phyloP scores from a whole-genome alignment of 495 filamentous ascomycete species.

The Lasiosphaeriaceae sp. region DNA sequence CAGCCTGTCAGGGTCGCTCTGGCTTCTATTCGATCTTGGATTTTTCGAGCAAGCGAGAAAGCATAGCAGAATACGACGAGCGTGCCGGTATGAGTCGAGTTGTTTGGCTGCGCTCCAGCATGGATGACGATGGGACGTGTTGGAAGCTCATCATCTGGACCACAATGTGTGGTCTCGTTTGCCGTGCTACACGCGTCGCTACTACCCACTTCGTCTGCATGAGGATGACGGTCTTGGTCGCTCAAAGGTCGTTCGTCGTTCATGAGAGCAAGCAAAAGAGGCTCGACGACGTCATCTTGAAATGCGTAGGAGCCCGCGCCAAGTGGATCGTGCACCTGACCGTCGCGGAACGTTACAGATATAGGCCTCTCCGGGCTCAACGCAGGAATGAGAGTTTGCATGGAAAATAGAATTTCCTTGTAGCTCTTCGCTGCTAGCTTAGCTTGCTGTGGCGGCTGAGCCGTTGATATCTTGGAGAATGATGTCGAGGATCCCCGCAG shows the following conservation, averaged over 20 bases:
- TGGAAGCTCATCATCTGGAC: no score
- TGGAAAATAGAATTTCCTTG: slow-evolving; percentile 5
- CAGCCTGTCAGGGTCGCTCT: neutral
- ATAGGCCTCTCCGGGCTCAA: slow-evolving; percentile 3
- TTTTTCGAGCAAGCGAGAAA: slow-evolving; percentile 21
- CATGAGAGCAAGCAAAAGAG: slow-evolving; percentile 7
- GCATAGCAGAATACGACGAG: slow-evolving; percentile 25
- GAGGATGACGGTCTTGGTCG: neutral
- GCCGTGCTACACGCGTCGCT: neutral
- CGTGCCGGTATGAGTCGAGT: slow-evolving; percentile 26
- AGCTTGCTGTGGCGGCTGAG: no score
- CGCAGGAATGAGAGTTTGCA: slow-evolving; percentile 1
- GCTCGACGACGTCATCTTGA: slow-evolving; percentile 9
- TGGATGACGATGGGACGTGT: slow-evolving; percentile 23
- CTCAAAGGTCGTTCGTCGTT: slow-evolving; percentile 2
- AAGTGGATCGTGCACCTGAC: slow-evolving; percentile 17
- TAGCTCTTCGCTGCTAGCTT: no score
- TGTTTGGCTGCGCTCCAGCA: slow-evolving; percentile 26
- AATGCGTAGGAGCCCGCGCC: slow-evolving; percentile 18
- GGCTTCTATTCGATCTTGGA: slow-evolving; percentile 11
- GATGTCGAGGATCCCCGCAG: no score
- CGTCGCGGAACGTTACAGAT: slow-evolving; percentile 15
- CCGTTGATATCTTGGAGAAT: no score
- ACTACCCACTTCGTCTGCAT: neutral
- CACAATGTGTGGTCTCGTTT: no score